These are phyloP conservation scores for Metschnikowia borealis DNA, from an alignment of 805 yeast genomes.

Conservation along the genomic window DNA sequence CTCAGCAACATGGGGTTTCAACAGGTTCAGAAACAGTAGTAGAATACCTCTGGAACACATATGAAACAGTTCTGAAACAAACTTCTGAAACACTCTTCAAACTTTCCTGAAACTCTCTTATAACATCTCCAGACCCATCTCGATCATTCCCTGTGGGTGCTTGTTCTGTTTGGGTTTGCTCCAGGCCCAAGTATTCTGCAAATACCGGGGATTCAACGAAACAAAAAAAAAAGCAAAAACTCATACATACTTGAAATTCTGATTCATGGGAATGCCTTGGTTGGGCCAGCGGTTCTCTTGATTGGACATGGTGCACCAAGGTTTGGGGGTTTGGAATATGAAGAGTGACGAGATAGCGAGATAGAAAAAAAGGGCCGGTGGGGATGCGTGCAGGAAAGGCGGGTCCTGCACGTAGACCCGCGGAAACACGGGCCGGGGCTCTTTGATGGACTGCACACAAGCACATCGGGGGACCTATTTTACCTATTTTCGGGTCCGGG, in stretches of 20 bases:
- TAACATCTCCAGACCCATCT: too few relatives aligned
- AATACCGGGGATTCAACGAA: background rate
- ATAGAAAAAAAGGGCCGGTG: conserved; percentile 7
- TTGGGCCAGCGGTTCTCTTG: conserved; percentile 42
- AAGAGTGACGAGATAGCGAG: conserved; percentile 4
- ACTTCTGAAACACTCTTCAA: too few relatives aligned
- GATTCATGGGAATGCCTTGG: conserved; percentile 41
- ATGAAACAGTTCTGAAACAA: background rate
- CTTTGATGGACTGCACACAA: background rate
- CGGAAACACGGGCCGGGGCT: background rate
- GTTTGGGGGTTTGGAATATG: background rate
- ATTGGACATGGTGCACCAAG: conserved; percentile 28
- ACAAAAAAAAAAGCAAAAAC: background rate
- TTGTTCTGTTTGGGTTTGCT: background rate
- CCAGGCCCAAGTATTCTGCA: background rate
- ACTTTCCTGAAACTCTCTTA: too few relatives aligned
- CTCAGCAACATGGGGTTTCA: too few relatives aligned
- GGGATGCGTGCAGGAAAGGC: conserved; percentile 3
- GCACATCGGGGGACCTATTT: background rate
- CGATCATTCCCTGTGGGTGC: background rate
- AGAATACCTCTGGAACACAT: background rate
- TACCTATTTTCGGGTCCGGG: too few relatives aligned
- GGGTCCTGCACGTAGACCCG: background rate
- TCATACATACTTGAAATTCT: conserved; percentile 40
- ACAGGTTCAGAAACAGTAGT: too few relatives aligned